These are phyloP conservation scores for Allium cepa DNA, from an alignment of 106 monocot species.

Conservation along the genomic window DNA sequence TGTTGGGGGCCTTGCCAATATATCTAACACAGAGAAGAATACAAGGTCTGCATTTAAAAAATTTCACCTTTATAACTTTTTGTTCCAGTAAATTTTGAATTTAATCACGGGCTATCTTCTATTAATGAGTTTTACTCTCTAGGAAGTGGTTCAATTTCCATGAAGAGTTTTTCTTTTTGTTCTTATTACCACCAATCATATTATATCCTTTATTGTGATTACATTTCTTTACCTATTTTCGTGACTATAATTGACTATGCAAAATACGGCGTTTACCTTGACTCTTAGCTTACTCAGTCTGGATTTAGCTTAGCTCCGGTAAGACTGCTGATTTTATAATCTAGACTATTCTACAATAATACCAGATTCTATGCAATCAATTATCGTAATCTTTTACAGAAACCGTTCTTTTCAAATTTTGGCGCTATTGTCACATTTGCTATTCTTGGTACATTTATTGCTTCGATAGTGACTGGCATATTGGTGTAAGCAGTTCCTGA, in stretches of 20 bases:
- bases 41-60: slow-evolving; percentile 36
- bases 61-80: neutral
- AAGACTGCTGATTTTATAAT: slow-evolving; percentile 24
- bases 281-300: slow-evolving; percentile 72
- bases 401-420: slow-evolving; percentile 99
- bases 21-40: slow-evolving; percentile 79
- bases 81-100: neutral
- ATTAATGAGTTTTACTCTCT: neutral
- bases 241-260: neutral
- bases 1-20: slow-evolving; percentile 84
- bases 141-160: slow-evolving; percentile 90
- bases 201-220: slow-evolving; percentile 67
- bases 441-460: slow-evolving; percentile 88
- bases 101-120: neutral
- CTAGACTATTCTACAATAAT: neutral
- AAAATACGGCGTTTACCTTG: slow-evolving; percentile 36
- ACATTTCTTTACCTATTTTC: neutral
- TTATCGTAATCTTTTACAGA: slow-evolving; percentile 31
- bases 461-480: slow-evolving; percentile 79
- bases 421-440: slow-evolving; percentile 98
- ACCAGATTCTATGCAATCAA: neutral
- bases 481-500: slow-evolving; percentile 60
- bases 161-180: slow-evolving; percentile 98
- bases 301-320: slow-evolving; percentile 99
- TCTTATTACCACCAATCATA: slow-evolving; percentile 98